phyloP scores from a whole-genome alignment of 1,284 basidiomycete genomes.

The Wallemia mellicola region DNA sequence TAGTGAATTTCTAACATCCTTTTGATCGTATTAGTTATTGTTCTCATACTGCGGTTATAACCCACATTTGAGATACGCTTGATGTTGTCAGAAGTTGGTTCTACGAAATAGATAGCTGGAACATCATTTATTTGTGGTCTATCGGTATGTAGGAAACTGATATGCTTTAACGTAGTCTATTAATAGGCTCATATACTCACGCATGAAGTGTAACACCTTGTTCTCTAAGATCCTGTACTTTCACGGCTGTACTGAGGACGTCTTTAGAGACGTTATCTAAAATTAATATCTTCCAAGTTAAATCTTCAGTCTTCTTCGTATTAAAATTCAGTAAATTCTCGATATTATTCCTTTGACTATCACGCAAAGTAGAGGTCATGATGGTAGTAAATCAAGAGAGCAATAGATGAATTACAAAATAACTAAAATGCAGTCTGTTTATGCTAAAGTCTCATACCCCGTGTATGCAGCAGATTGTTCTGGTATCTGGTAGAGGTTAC shows the following conservation, averaged over 20 bases:
- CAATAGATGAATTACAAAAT: too few relatives aligned
- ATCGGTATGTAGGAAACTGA: constrained; percentile 34
- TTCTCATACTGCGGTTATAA: too few relatives aligned
- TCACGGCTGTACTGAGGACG: constrained; percentile 70
- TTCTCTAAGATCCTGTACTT: constrained; percentile 86
- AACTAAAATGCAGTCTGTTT: too few relatives aligned
- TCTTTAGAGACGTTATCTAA: constrained; percentile 89
- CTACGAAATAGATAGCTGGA: constrained; percentile 87
- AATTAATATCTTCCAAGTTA: constrained; percentile 88
- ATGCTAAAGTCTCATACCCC: background rate
- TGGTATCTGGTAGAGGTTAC: background rate
- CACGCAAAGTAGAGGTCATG: background rate
- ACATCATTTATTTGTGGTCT: constrained; percentile 79
- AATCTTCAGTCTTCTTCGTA: constrained; percentile 8
- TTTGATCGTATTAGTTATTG: too few relatives aligned
- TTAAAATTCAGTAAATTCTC: background rate
- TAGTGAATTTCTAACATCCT: constrained; percentile 42
- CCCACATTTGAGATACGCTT: constrained; percentile 55
- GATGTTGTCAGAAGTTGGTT: constrained; percentile 63
- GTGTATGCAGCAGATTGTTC: background rate
- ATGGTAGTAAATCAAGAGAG: background rate
- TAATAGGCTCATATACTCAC: constrained; percentile 22
- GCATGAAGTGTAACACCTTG: constrained; percentile 92
- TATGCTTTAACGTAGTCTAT: background rate
- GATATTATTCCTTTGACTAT: background rate